Base-by-base conservation (phyloP, 2,329 filamentous ascomycete species). In the Exserohilum rostratum region DNA sequence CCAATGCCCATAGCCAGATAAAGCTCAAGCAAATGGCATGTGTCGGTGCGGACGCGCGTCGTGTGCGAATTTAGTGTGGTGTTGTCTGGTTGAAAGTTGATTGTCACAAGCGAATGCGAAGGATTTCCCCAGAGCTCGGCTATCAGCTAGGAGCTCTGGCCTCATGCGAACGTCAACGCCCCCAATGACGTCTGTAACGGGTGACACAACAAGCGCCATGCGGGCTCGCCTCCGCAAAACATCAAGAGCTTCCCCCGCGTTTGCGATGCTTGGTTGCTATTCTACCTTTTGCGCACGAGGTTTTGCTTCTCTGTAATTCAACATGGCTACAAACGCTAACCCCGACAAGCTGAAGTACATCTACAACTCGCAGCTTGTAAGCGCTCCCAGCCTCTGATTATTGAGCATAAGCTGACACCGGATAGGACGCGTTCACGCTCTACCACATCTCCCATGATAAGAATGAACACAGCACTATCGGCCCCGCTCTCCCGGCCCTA, bases 401-500 rank as follows among this genome's bases (percentile, higher is more conserved):
- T 29, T 17, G 25, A 35, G n/a, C 30, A 31, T 31, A 13, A 27
- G 37, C 51, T 57, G 11, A 57, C 43, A 22, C 25, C 17, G 17
- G 12, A 3, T 42, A 77, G 76, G 76, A 78, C 58, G 76, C 76
- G 9, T 78, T 79, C 56, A 70, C 73, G 5, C 65, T 77, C 30
- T 78, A 78, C 58, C 76, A 78, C 44, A 66, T 77, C 55, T 61
- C 69, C 12, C 74, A 77, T 39, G 77, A 80, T 53, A 65, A 68
- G 27, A 50, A 57, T 13, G 65, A 67, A 6, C 53, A 57, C n/a
- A 62, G 68, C 40, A 38, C 57, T 6, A 54, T 71, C 42, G 77
- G 78, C 2, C 80, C 83, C 18, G 80, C 80, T 0, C 75, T 95
- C 4, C 89, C 90, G 45, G 90, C 91, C 30, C 79, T 96, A 7